A percentile compares a stretch with the other conserved stretches of the same genome.
phyloP scores from a whole-genome alignment of 495 filamentous ascomycete genomes.

The Monascus purpureus region DNA sequence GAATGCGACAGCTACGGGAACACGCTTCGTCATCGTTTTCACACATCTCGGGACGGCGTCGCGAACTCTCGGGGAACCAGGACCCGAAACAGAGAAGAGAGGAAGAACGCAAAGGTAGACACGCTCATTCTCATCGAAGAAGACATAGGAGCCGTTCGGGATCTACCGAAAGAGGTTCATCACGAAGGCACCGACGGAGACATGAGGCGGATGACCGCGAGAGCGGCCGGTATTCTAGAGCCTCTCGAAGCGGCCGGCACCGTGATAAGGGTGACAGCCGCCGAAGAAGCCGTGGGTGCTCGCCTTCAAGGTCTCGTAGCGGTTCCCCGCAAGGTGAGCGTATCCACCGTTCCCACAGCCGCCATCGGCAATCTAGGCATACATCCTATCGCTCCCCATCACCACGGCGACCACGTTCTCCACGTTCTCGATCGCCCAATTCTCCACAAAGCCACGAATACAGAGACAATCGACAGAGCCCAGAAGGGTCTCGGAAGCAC shows the following conservation, averaged over 20 bases:
- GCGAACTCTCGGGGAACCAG: slow-evolving; percentile 1
- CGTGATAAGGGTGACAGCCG: slow-evolving; percentile 10
- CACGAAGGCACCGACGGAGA: slow-evolving; percentile 13
- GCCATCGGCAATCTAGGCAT: slow-evolving; percentile 15
- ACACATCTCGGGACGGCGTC: slow-evolving; percentile 4
- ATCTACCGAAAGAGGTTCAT: slow-evolving; percentile 16
- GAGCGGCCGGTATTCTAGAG: slow-evolving; percentile 2
- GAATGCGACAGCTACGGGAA: slow-evolving; percentile 35
- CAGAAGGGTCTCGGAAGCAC: slow-evolving; percentile 3
- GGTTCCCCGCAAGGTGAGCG: slow-evolving; percentile 17
- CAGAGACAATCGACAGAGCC: slow-evolving; percentile 1
- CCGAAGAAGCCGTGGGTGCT: slow-evolving; percentile 9
- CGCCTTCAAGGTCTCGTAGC: slow-evolving; percentile 22
- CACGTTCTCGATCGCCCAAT: slow-evolving; percentile 17
- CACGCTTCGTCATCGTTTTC: slow-evolving; percentile 21
- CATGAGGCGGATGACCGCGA: slow-evolving; percentile 11
- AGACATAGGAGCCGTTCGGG: slow-evolving; percentile 17
- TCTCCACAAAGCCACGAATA: slow-evolving; percentile 4
- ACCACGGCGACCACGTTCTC: slow-evolving; percentile 8
- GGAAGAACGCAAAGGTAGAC: slow-evolving; percentile 4
- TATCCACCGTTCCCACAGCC: slow-evolving; percentile 8
- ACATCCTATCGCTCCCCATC: slow-evolving; percentile 13
- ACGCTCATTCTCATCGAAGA: slow-evolving; percentile 14
- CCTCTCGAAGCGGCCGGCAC: slow-evolving; percentile 5
- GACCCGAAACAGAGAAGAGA: slow-evolving; percentile 8